A percentile compares a stretch with the other conserved stretches of the same genome.
Evolutionary conservation across 2,329 filamentous ascomycete species (phyloP).

Genomic region (Hawksworthiomyces lignivorus): DNA sequence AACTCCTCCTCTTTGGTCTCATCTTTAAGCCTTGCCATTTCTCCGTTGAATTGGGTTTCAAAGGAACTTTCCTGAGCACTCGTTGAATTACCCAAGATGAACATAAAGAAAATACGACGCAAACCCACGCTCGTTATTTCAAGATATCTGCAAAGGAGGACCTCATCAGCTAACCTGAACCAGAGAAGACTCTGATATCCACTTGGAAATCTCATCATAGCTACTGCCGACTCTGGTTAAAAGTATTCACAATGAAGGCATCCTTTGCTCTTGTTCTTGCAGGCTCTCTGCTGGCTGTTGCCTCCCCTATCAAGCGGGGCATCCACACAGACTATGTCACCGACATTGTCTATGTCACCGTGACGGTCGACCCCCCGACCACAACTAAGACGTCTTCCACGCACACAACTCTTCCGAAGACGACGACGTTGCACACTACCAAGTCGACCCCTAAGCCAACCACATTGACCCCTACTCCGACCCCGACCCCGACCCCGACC

Average conservation of each 20-base stretch:
- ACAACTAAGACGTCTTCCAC: conserved; percentile 3
- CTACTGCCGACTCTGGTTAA: no score
- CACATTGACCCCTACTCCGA: conserved; percentile 12
- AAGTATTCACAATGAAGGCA: conserved; percentile 42
- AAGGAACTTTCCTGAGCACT: no score
- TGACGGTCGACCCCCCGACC: conserved; percentile 25
- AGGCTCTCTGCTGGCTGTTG: conserved; percentile 38
- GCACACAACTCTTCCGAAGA: not conserved
- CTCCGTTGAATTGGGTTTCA: no score
- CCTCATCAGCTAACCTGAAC: no score
- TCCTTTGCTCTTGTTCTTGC: conserved; percentile 37
- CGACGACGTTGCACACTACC: not conserved
- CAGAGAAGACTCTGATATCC: no score
- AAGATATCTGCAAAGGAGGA: no score
- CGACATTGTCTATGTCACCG: conserved; percentile 36
- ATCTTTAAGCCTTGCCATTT: no score
- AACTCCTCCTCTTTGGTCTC: no score
- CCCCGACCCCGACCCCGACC: conserved; percentile 5
- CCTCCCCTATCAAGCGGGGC: conserved; percentile 36
- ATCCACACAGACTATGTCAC: conserved; percentile 33
- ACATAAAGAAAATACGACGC: no score
- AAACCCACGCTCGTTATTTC: no score
- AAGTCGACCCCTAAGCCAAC: not conserved
- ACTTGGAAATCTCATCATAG: no score
- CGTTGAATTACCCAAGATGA: no score